These are phyloP conservation scores for Ustilago shanxiensis DNA, from an alignment of 1,284 basidiomycete genomes.

Conservation along the genomic window DNA sequence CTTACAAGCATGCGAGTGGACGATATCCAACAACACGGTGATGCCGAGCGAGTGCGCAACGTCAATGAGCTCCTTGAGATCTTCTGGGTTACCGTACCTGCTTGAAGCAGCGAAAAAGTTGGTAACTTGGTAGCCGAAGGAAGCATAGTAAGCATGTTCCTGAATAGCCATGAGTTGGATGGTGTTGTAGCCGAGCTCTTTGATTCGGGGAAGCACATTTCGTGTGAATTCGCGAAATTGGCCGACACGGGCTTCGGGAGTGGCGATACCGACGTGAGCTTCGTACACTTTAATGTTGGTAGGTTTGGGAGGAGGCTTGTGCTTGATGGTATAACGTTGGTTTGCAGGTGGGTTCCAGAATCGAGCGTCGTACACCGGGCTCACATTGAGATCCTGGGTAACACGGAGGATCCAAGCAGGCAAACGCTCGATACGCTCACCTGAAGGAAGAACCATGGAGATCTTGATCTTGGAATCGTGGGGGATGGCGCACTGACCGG, in stretches of 20 bases:
- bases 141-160: conserved; percentile 99
- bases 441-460: conserved; percentile 77
- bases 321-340: conserved; percentile 84
- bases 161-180: conserved; percentile 88
- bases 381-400: conserved; percentile 90
- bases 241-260: conserved; percentile 85
- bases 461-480: conserved; percentile 92
- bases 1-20: conserved; percentile 98
- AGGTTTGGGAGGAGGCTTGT: conserved; percentile 79
- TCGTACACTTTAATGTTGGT: conserved; percentile 88
- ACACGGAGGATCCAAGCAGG: conserved; percentile 95
- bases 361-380: conserved; percentile 93
- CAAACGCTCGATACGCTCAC: conserved; percentile 87
- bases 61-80: conserved; percentile 94
- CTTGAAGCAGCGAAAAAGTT: conserved; percentile 98
- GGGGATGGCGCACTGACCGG: conserved; percentile 80
- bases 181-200: conserved; percentile 91
- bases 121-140: conserved; percentile 97
- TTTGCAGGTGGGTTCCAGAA: conserved; percentile 93
- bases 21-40: conserved; percentile 92
- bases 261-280: conserved; percentile 97
- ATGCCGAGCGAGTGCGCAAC: conserved; percentile 93
- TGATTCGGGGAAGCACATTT: conserved; percentile 87
- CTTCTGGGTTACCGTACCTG: conserved; percentile 87
- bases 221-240: conserved; percentile 92